Conservation (phyloP, 257 asterid species). For the Ehretia macrophylla region DNA sequence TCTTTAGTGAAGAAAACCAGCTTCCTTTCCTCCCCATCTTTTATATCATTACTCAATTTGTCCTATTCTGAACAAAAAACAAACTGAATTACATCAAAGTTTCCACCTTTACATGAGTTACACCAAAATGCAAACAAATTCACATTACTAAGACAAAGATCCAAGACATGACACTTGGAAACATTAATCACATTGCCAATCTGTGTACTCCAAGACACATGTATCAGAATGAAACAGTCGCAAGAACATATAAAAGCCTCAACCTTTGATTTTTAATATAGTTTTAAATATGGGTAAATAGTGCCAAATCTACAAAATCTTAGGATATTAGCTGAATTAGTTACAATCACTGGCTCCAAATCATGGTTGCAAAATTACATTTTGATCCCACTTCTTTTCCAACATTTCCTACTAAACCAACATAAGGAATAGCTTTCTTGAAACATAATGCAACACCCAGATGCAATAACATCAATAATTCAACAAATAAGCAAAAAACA, state of each 20-base stretch:
- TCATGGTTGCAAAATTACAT: too few species aligned
- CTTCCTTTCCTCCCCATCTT: conserved; percentile 84
- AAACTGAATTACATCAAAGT: conserved; percentile 13
- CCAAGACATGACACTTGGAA: conserved; percentile 4
- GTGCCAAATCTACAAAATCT: not conserved
- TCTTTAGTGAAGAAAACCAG: conserved; percentile 90
- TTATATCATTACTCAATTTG: conserved; percentile 43
- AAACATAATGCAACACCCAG: not conserved
- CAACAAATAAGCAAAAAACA: too few species aligned
- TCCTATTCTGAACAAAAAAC: conserved; percentile 21
- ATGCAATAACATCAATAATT: not conserved
- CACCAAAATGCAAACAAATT: conserved; percentile 3
- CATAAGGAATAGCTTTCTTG: not conserved
- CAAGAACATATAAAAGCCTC: too few species aligned
- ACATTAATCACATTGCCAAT: conserved; percentile 1
- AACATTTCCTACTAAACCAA: too few species aligned
- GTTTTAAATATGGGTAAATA: not conserved
- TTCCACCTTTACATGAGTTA: conserved; percentile 6
- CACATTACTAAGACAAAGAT: conserved; percentile 3
- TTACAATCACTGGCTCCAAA: not conserved
- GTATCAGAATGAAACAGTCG: not conserved
- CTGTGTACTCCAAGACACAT: not conserved
- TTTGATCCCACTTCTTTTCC: too few species aligned
- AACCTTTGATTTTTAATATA: not conserved
- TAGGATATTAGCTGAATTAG: not conserved